Conservation (phyloP, 192 early-diverging fungal species). For the Chytriomyces sp. region DNA sequence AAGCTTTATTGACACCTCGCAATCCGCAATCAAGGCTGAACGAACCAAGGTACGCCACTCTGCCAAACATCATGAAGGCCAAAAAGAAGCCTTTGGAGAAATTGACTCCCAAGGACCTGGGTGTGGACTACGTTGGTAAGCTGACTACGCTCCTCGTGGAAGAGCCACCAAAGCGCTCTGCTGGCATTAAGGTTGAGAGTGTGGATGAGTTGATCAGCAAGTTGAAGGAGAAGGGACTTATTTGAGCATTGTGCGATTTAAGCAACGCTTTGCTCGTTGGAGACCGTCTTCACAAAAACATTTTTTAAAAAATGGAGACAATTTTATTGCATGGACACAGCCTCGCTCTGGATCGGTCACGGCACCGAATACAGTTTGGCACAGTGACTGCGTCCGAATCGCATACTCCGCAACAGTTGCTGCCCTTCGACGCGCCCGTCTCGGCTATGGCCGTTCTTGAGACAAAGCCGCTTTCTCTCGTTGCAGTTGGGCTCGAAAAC, state of each 20-base stretch:
- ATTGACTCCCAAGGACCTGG: constrained; percentile 76
- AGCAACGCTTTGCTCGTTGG: neutral
- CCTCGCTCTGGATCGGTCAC: too few relatives aligned
- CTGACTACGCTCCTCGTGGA: constrained; percentile 87
- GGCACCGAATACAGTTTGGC: too few relatives aligned
- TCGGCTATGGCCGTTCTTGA: too few relatives aligned
- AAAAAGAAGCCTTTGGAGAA: constrained; percentile 96
- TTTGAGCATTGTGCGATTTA: neutral
- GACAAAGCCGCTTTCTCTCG: too few relatives aligned
- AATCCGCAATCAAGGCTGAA: constrained; percentile 69
- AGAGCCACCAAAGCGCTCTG: constrained; percentile 91
- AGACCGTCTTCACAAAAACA: neutral
- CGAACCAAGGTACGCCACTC: constrained; percentile 93
- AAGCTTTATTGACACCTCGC: constrained; percentile 3
- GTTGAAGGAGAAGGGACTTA: constrained; percentile 36
- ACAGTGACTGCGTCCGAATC: too few relatives aligned
- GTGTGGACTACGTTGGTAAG: constrained; percentile 82
- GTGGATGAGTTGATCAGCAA: constrained; percentile 77
- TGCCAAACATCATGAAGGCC: constrained; percentile 98
- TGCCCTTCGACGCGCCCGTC: too few relatives aligned
- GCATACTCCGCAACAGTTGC: too few relatives aligned
- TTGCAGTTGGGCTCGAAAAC: too few relatives aligned
- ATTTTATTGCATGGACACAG: too few relatives aligned
- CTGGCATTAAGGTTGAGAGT: constrained; percentile 86
- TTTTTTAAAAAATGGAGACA: too few relatives aligned